Percentiles rank a stretch among this genome's conserved stretches.
phyloP scores from a whole-genome alignment of 805 yeast species.

The Saccharomycopsis sp. region DNA sequence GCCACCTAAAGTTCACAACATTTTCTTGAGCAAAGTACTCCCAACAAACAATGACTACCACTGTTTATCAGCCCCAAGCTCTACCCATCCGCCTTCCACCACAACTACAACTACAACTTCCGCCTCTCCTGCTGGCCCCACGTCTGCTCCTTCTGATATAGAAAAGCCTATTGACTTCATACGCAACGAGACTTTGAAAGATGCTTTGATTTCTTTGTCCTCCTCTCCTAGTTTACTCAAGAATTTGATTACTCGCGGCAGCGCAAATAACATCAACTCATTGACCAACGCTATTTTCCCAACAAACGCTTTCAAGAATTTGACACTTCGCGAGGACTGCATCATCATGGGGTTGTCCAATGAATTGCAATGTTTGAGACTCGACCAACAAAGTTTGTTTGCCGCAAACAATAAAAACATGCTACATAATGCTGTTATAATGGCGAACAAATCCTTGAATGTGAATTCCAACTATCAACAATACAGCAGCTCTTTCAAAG shows the following conservation, averaged over 20 bases:
- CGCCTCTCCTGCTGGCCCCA: no score
- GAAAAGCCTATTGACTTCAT: constrained; percentile 26
- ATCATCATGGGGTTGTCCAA: constrained; percentile 22
- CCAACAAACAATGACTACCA: constrained; percentile 25
- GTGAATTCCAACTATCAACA: constrained; percentile 22
- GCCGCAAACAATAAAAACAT: constrained; percentile 31
- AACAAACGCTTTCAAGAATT: constrained; percentile 22
- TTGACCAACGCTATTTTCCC: constrained; percentile 25
- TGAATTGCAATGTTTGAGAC: constrained; percentile 25
- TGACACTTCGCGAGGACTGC: constrained; percentile 20
- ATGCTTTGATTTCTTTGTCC: constrained; percentile 14
- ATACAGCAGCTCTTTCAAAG: no score
- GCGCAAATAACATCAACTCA: constrained; percentile 20
- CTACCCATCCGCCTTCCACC: no score
- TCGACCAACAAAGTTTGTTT: constrained; percentile 21
- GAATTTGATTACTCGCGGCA: constrained; percentile 27
- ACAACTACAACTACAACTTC: no score
- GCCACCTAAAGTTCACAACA: constrained; percentile 32
- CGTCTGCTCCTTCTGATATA: constrained; percentile 17
- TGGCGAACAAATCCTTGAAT: constrained; percentile 38
- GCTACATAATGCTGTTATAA: constrained; percentile 45
- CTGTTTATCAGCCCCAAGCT: constrained; percentile 16
- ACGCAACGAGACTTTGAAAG: constrained; percentile 17
- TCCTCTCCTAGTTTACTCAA: constrained; percentile 25
- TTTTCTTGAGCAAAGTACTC: constrained; percentile 25